A percentile compares a stretch with the other conserved stretches of the same genome.
These are phyloP conservation scores for Botrytis fabae DNA, from an alignment of 2,329 filamentous ascomycete species.

Conservation along the genomic window DNA sequence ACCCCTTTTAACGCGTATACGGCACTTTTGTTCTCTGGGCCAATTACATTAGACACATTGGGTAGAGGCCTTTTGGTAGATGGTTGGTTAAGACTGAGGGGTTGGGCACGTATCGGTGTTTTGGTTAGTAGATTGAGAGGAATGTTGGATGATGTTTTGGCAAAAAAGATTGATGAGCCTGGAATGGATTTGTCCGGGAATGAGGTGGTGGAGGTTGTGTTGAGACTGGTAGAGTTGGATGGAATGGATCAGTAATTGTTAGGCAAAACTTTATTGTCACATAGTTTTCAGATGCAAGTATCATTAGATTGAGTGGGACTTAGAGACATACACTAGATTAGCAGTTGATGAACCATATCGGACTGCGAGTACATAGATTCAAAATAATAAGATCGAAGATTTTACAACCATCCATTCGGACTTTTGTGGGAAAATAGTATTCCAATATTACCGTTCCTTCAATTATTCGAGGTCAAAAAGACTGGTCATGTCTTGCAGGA, in stretches of 20 bases:
- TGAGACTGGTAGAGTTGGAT: conserved; percentile 82
- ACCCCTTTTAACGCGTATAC: conserved; percentile 93
- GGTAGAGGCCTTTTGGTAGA: conserved; percentile 87
- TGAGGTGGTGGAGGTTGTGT: conserved; percentile 75
- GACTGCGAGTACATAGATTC: not conserved
- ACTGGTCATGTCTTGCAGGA: not conserved
- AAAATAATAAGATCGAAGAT: not conserved
- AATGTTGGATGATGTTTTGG: conserved; percentile 84
- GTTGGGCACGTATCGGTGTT: conserved; percentile 94
- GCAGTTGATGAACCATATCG: not conserved
- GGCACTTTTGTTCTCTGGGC: conserved; percentile 82
- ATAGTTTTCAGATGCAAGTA: not conserved
- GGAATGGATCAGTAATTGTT: conserved; percentile 62
- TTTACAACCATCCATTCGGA: not conserved
- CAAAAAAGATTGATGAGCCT: conserved; percentile 76
- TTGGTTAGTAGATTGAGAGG: conserved; percentile 78
- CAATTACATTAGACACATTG: conserved; percentile 81
- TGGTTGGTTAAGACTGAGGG: conserved; percentile 81
- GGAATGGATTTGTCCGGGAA: conserved; percentile 56
- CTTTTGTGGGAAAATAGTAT: not conserved
- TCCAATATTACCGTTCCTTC: not conserved
- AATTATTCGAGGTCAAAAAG: not conserved
- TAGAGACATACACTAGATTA: not conserved
- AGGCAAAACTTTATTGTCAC: not conserved
- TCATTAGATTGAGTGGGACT: not conserved